Evolutionary conservation across 225 moss, liverwort and hornwort species (phyloP).

Genomic region (Thuidium tamariscinum): DNA sequence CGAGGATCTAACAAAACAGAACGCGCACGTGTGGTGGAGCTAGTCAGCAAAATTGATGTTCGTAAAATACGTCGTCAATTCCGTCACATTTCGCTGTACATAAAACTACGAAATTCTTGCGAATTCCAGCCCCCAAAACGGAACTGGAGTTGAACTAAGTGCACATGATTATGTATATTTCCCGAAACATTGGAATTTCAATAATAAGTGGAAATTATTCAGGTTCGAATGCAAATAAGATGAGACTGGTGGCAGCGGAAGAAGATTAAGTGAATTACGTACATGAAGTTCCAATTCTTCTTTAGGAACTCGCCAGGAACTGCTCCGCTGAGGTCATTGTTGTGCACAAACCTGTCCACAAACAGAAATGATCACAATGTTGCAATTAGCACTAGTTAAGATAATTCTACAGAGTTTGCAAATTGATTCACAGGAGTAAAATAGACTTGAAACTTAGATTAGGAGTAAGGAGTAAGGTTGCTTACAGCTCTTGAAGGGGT

Average conservation of each 20-base stretch:
- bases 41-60: background rate
- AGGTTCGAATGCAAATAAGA: background rate
- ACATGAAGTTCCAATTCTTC: slow-evolving; percentile 1
- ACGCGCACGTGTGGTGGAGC: background rate
- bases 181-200: background rate
- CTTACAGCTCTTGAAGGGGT: slow-evolving; percentile 10
- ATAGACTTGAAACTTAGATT: background rate
- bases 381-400: background rate
- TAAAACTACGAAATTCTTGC: too few species aligned
- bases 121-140: background rate
- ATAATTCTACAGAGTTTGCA: too few species aligned
- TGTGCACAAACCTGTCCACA: background rate
- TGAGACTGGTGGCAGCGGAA: background rate
- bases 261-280: background rate
- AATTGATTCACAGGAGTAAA: background rate
- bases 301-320: background rate
- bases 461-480: background rate
- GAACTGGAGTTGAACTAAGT: background rate
- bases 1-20: background rate
- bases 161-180: background rate
- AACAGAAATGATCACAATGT: background rate
- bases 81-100: background rate
- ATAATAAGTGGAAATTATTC: background rate
- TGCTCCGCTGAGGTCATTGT: background rate
- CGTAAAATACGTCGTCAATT: background rate